phyloP scores from a whole-genome alignment of 352 stramenopile genomes.

The Globisporangium abappressorium region DNA sequence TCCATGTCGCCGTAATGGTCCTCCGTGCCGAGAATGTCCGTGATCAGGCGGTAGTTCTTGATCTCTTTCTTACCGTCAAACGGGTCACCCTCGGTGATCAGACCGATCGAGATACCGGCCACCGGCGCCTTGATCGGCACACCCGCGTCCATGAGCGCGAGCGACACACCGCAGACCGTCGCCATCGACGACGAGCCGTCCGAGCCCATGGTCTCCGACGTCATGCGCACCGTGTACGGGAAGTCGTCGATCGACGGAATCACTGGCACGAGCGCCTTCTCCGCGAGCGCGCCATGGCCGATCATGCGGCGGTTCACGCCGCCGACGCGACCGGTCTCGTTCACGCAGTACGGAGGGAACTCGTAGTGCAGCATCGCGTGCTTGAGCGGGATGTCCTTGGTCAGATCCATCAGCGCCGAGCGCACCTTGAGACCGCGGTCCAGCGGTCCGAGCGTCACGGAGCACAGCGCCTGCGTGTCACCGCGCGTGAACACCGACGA shows the following conservation, averaged over 20 bases:
- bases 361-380: conserved; percentile 98
- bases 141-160: conserved; percentile 97
- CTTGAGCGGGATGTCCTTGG: conserved; percentile 47
- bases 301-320: conserved; percentile 93
- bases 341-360: conserved; percentile 97
- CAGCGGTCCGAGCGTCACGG: conserved; percentile 83
- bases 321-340: conserved; percentile 89
- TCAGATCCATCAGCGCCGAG: conserved; percentile 47
- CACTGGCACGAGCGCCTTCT: conserved; percentile 93
- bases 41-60: conserved; percentile 89
- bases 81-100: conserved; percentile 69
- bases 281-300: conserved; percentile 95
- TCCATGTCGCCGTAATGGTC: conserved; percentile 99
- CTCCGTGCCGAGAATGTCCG: conserved; percentile 96
- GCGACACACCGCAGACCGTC: conserved; percentile 94
- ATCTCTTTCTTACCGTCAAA: conserved; percentile 67
- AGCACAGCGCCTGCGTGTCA: conserved; percentile 89
- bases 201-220: conserved; percentile 94
- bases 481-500: conserved; percentile 87
- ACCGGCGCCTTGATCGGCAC: conserved; percentile 93
- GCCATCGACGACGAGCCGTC: conserved; percentile 96
- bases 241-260: conserved; percentile 92
- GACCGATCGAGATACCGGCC: conserved; percentile 95
- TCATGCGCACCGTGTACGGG: conserved; percentile 96
- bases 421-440: conserved; percentile 73